Percentiles rank a stretch among this genome's conserved stretches.
phyloP scores from a whole-genome alignment of 495 filamentous ascomycete species.

The Podospora pseudopauciseta region DNA sequence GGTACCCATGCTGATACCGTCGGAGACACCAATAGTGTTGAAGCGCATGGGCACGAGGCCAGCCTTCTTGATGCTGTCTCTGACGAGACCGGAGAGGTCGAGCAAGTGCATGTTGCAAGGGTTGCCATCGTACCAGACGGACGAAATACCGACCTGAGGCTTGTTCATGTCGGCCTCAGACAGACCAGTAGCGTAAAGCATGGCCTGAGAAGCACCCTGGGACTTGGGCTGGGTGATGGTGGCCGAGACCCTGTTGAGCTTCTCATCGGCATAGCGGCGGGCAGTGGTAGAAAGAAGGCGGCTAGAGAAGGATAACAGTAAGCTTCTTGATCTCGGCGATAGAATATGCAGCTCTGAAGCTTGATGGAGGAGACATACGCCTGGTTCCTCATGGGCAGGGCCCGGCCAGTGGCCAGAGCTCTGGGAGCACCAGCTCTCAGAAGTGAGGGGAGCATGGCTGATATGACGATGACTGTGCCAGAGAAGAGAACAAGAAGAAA shows the following conservation, averaged over 20 bases:
- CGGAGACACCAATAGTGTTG: slow-evolving; percentile 95
- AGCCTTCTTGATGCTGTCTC: slow-evolving; percentile 76
- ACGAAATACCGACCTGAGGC: slow-evolving; percentile 94
- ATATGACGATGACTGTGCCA: neutral
- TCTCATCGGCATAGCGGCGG: slow-evolving; percentile 43
- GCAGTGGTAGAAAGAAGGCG: slow-evolving; percentile 40
- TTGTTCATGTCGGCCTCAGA: slow-evolving; percentile 82
- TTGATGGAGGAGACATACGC: slow-evolving; percentile 29
- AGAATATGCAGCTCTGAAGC: neutral
- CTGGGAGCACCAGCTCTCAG: slow-evolving; percentile 39
- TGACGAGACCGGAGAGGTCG: slow-evolving; percentile 76
- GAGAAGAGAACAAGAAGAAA: slow-evolving; percentile 4
- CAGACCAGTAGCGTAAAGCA: slow-evolving; percentile 94
- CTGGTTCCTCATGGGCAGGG: slow-evolving; percentile 36
- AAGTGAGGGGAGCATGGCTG: slow-evolving; percentile 39
- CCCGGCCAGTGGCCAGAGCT: slow-evolving; percentile 38
- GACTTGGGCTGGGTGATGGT: slow-evolving; percentile 92
- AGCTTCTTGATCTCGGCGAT: slow-evolving; percentile 10
- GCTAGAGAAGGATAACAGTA: slow-evolving; percentile 25
- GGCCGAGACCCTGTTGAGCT: slow-evolving; percentile 77
- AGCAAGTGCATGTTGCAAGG: slow-evolving; percentile 99
- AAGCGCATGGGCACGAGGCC: slow-evolving; percentile 86
- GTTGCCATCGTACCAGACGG: slow-evolving; percentile 85
- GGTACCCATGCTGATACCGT: slow-evolving; percentile 78
- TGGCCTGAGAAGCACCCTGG: slow-evolving; percentile 96